Percentiles rank a stretch among this genome's conserved stretches.
phyloP scores from a whole-genome alignment of 2,329 filamentous ascomycete genomes.

The Aureobasidium lini region DNA sequence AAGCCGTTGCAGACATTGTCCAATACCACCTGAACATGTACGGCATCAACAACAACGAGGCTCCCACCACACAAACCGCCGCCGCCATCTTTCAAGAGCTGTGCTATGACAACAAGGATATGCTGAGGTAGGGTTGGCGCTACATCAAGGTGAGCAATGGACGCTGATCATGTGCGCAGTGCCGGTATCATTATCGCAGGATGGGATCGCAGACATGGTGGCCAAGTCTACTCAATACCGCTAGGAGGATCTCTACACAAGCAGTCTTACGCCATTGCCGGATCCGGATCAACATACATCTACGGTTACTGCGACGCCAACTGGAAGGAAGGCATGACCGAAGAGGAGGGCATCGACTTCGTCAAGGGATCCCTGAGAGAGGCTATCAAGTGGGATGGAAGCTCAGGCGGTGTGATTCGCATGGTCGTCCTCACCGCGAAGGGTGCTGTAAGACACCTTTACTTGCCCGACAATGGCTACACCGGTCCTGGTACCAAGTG shows the following conservation, averaged over 20 bases:
- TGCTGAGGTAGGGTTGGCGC: slow-evolving; percentile 60
- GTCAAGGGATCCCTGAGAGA: slow-evolving; percentile 86
- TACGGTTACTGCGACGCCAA: slow-evolving; percentile 97
- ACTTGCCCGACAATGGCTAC: slow-evolving; percentile 89
- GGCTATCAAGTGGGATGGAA: slow-evolving; percentile 99
- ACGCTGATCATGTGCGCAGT: slow-evolving; percentile 39
- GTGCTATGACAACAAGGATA: slow-evolving; percentile 96
- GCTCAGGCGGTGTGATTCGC: slow-evolving; percentile 94
- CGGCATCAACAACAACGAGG: slow-evolving; percentile 79
- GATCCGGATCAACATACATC: slow-evolving; percentile 97
- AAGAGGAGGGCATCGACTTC: slow-evolving; percentile 82
- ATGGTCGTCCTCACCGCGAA: slow-evolving; percentile 92
- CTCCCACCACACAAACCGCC: slow-evolving; percentile 88
- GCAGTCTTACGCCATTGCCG: slow-evolving; percentile 89
- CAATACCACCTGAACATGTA: slow-evolving; percentile 94
- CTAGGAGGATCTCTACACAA: slow-evolving; percentile 96
- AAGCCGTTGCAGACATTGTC: slow-evolving; percentile 96
- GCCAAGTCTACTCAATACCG: slow-evolving; percentile 95
- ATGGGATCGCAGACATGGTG: slow-evolving; percentile 89
- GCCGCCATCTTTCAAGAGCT: slow-evolving; percentile 96
- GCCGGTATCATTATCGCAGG: slow-evolving; percentile 98
- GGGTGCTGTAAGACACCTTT: slow-evolving; percentile 87
- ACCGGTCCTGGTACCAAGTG: slow-evolving; percentile 56
- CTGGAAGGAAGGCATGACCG: slow-evolving; percentile 92
- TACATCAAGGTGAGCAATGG: background rate